Conservation (phyloP, 139 green algal species). For the Pleodorina starrii region DNA sequence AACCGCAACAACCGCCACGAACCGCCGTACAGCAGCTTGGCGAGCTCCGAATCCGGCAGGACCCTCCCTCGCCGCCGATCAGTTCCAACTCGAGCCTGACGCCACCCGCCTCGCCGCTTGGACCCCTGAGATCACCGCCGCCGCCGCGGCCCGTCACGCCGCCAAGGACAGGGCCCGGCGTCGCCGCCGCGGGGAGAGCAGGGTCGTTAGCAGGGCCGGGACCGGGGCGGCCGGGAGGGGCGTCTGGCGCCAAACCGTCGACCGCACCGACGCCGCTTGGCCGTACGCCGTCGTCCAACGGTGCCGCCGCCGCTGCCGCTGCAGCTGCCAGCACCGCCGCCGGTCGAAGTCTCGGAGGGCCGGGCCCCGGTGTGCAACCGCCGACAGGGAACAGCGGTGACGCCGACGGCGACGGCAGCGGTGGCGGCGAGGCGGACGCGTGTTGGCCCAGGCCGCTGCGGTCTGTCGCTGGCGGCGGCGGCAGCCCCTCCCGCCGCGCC, state of each 20-base stretch:
- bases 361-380: neutral
- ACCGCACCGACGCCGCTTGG: neutral
- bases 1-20: no score
- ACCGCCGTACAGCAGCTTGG: no score
- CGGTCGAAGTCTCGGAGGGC: neutral
- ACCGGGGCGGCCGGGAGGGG: no score
- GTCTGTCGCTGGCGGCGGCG: neutral
- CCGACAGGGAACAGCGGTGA: neutral
- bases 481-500: neutral
- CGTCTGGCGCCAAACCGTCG: neutral
- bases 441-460: neutral
- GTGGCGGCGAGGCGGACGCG: neutral
- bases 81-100: no score
- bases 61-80: no score
- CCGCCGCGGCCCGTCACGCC: neutral
- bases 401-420: neutral
- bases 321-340: neutral
- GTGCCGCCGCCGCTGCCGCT: neutral
- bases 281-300: neutral
- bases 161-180: no score
- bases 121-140: no score
- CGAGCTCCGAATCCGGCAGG: no score
- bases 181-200: neutral
- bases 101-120: no score
- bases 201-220: no score